A percentile compares a stretch with the other conserved stretches of the same genome.
Conservation (phyloP, 176 grass and related monocot species). For the Paspalum notatum region DNA sequence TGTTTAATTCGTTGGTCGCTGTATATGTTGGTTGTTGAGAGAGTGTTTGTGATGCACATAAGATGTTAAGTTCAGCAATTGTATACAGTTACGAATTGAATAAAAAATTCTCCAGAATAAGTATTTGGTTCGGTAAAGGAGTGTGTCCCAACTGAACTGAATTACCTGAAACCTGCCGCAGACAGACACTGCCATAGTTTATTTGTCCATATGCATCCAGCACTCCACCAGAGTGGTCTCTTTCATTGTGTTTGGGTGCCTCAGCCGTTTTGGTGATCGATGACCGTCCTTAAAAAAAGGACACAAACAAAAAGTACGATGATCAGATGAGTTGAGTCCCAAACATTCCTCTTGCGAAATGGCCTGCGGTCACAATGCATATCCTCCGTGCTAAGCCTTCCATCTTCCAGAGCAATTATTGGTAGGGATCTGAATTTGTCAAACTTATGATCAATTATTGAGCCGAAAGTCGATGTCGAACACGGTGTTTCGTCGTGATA, state of each 20-base stretch:
- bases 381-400: neutral
- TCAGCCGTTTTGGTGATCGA: neutral
- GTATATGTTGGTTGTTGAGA: constrained; percentile 6
- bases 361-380: neutral
- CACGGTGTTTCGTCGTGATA: constrained; percentile 5
- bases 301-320: neutral
- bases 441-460: constrained; percentile 4
- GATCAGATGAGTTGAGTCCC: neutral
- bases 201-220: neutral
- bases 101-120: neutral
- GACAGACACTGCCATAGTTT: neutral
- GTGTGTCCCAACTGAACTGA: neutral
- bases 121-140: neutral
- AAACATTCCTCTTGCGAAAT: neutral
- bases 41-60: constrained; percentile 8
- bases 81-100: constrained; percentile 23
- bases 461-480: neutral
- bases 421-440: constrained; percentile 8
- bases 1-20: constrained; percentile 39
- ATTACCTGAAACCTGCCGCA: neutral
- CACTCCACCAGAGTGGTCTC: neutral
- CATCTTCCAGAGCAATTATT: neutral
- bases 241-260: neutral
- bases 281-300: neutral
- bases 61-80: neutral